Base-by-base conservation (phyloP, 352 stramenopile species). In the Globisporangium takayamanum region DNA sequence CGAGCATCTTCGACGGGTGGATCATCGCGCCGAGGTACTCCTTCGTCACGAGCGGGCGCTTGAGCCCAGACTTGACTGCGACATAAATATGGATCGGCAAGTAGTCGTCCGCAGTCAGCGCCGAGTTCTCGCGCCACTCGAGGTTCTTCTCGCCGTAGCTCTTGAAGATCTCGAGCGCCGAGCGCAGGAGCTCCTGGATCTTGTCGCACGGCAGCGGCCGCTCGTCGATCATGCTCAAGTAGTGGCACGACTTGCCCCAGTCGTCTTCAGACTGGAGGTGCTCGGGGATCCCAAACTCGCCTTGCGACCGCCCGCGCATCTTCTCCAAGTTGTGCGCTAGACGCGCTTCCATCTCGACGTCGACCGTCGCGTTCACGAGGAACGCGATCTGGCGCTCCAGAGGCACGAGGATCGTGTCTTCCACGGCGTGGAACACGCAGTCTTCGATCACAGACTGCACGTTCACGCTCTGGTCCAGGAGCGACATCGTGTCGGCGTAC, bases 41-140 rank as follows among this genome's bases (percentile, higher is more conserved):
- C 53, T 92, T 92, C 8, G 81, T 76, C 50, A 81, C 68, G 28
- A 91, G 67, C 28, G 84, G 84, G 22, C 80, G 76, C 65, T 85
- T 86, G n/a, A 94, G 58, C 0, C 78, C 79, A 54, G 75, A 84
- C 64, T 89, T 85, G 44, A 89, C 77, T 36, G 92, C 82, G 37
- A 91, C 82, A 69, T 88, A 92, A 57, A 94, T 92, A 67, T 92
- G 82, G 59, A 94, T 92, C 25, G 84, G 84, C 26, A 94, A 65
- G 63, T 90, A 91, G 55, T 94, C 84, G 57, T 94, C 84, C 36
- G 84, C 84, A 15, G 79, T 88, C 28, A 94, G 68, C 53, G 77
- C 76, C 39, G 79, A 87, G 61, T 86, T 89, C 25, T 87, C 77
- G 28, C 72, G 69, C 78, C 78, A 93, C 49, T 89, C 83, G 20